Conservation (phyloP, 306 rosid species). For the Acmispon strigosus region DNA sequence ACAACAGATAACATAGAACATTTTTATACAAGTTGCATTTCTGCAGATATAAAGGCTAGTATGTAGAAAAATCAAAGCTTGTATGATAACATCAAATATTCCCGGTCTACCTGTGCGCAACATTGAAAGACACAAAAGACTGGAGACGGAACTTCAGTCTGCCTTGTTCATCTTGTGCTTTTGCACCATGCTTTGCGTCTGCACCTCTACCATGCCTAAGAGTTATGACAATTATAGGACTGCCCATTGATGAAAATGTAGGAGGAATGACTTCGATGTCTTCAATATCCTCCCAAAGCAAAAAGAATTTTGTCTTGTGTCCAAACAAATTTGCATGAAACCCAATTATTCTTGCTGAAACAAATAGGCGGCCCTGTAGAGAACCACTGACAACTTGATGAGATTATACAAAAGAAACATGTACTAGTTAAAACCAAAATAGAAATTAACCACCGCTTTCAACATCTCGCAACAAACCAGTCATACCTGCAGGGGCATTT, state of each 20-base stretch:
- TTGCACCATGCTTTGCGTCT: constrained; percentile 93
- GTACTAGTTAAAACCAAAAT: constrained; percentile 5
- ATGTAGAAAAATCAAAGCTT: constrained; percentile 8
- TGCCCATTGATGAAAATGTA: constrained; percentile 89
- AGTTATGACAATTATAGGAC: constrained; percentile 73
- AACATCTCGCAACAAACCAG: constrained; percentile 10
- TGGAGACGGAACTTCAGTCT: constrained; percentile 91
- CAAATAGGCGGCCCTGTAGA: constrained; percentile 83
- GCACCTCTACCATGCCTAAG: constrained; percentile 76
- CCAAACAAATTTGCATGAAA: constrained; percentile 93
- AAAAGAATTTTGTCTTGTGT: constrained; percentile 78
- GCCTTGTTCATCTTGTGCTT: constrained; percentile 77
- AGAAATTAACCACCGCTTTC: constrained; percentile 2
- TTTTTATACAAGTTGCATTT: not conserved
- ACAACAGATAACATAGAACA: not conserved
- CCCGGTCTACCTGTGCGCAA: constrained; percentile 67
- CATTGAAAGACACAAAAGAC: constrained; percentile 90
- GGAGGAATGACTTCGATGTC: constrained; percentile 73
- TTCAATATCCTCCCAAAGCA: constrained; percentile 96
- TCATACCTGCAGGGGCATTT: constrained; percentile 90
- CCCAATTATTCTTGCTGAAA: constrained; percentile 88
- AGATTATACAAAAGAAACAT: constrained; percentile 19
- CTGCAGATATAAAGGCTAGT: not conserved
- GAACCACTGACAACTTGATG: constrained; percentile 18
- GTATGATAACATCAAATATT: constrained; percentile 2